Conservation (phyloP, 345 rosid species). For the Physaria fendleri region DNA sequence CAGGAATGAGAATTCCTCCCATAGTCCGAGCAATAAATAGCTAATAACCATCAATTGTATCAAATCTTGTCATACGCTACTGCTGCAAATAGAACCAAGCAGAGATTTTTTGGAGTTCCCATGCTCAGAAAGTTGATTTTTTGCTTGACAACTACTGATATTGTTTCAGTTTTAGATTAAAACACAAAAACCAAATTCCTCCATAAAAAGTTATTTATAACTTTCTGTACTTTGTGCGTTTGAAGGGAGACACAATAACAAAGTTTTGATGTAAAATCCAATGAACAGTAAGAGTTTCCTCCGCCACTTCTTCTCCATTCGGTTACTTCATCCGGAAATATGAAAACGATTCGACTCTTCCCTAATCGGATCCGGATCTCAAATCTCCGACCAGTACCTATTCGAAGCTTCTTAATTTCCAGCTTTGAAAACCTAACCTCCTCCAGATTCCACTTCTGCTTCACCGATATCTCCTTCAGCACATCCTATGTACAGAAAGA, state of each 20-base stretch:
- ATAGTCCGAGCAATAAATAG: neutral
- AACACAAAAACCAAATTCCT: neutral
- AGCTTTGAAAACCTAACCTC: conserved; percentile 34
- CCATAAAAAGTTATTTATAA: too few species aligned
- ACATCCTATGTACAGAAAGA: conserved; percentile 42
- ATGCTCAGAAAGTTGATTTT: neutral
- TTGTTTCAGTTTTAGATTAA: neutral
- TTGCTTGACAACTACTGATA: neutral
- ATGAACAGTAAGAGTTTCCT: neutral
- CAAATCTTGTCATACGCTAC: neutral
- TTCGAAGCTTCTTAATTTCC: conserved; percentile 40
- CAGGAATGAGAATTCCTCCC: neutral
- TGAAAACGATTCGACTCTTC: conserved; percentile 39
- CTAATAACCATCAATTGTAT: neutral
- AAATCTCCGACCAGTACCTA: conserved; percentile 40
- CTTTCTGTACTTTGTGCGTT: neutral
- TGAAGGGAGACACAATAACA: neutral
- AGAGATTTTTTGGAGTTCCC: neutral
- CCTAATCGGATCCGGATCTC: conserved; percentile 67
- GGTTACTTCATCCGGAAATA: conserved; percentile 44
- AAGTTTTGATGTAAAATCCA: neutral
- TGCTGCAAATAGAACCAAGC: neutral
- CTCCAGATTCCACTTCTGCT: conserved; percentile 54
- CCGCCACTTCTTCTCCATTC: conserved; percentile 45
- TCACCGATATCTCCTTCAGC: conserved; percentile 43